These are phyloP conservation scores for Elaeis guineensis DNA, from an alignment of 176 grass and related monocot genomes.

Conservation along the genomic window DNA sequence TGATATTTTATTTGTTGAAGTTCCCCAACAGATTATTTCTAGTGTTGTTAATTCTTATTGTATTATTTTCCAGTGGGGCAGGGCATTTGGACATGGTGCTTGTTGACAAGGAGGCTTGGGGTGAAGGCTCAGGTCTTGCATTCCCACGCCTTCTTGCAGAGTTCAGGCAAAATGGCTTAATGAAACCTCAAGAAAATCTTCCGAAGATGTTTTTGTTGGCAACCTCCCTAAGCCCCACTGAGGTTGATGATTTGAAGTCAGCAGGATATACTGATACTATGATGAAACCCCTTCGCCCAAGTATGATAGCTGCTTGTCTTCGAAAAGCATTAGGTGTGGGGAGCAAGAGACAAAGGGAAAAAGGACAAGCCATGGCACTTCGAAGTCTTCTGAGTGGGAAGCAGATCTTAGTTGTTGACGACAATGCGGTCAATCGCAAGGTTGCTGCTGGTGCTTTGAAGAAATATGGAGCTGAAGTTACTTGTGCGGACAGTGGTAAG, in stretches of 20 bases:
- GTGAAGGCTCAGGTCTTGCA: constrained; percentile 35
- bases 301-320: constrained; percentile 57
- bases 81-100: constrained; percentile 46
- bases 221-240: constrained; percentile 30
- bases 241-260: constrained; percentile 38
- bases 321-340: constrained; percentile 45
- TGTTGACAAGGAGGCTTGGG: constrained; percentile 74
- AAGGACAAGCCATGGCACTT: constrained; percentile 44
- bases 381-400: constrained; percentile 50
- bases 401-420: constrained; percentile 70
- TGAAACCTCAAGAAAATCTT: constrained; percentile 29
- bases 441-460: constrained; percentile 68
- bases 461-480: constrained; percentile 69
- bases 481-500: constrained; percentile 52
- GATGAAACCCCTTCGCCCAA: constrained; percentile 58
- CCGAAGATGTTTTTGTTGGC: constrained; percentile 64
- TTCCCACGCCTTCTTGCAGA: constrained; percentile 39
- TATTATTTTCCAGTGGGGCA: constrained; percentile 29
- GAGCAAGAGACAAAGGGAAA: constrained; percentile 24
- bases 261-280: constrained; percentile 47
- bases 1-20: too few relatives aligned
- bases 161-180: constrained; percentile 27
- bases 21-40: neutral
- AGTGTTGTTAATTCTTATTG: constrained; percentile 5
- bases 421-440: constrained; percentile 66